phyloP scores from a whole-genome alignment of 371 early-diverging fungal species.

The Capillidium heterosporum region DNA sequence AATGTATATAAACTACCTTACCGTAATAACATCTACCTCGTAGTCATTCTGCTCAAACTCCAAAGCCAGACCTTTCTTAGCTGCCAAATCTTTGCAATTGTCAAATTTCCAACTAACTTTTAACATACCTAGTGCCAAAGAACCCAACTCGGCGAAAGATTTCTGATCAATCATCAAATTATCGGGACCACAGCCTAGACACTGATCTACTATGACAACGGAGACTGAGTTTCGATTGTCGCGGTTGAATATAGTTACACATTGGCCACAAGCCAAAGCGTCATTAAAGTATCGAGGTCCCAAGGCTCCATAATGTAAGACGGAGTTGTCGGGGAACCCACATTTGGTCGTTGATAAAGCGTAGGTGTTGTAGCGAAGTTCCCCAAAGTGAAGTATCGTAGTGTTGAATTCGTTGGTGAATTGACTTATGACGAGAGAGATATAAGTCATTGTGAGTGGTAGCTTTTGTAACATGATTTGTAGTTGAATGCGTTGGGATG shows the following conservation, averaged over 20 bases:
- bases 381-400: too few species aligned
- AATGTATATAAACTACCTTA: too few species aligned
- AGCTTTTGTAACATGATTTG: too few species aligned
- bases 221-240: neutral
- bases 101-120: neutral
- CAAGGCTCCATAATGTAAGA: neutral
- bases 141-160: neutral
- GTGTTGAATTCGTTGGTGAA: too few species aligned
- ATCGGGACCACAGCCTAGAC: neutral
- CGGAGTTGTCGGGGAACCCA: neutral
- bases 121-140: neutral
- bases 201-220: neutral
- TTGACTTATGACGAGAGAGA: too few species aligned
- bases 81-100: too few species aligned
- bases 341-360: neutral
- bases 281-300: neutral
- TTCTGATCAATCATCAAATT: neutral
- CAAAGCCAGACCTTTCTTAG: too few species aligned
- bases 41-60: too few species aligned
- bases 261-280: neutral
- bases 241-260: neutral
- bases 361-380: neutral
- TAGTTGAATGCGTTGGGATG: too few species aligned
- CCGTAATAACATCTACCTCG: too few species aligned
- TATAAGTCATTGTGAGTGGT: too few species aligned